A percentile compares a stretch with the other conserved stretches of the same genome.
These are phyloP conservation scores for Candida andamanensis DNA, from an alignment of 805 yeast species.

Conservation along the genomic window DNA sequence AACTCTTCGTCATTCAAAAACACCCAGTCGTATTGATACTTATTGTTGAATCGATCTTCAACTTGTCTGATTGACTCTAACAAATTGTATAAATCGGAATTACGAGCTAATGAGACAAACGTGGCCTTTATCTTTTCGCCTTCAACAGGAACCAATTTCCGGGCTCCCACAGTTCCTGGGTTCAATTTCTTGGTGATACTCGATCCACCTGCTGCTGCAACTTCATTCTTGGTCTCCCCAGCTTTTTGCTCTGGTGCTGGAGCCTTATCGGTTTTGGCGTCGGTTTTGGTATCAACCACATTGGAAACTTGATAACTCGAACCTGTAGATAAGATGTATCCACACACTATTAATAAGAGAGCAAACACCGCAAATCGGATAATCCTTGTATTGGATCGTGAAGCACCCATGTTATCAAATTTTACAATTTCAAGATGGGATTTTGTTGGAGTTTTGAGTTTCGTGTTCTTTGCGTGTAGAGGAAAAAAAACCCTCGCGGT, in stretches of 20 bases:
- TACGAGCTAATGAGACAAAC: conserved; percentile 76
- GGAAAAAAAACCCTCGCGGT: too few species aligned
- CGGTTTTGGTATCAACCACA: not conserved
- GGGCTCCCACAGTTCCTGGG: conserved; percentile 11
- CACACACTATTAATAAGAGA: conserved; percentile 29
- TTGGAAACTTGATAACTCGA: conserved; percentile 19
- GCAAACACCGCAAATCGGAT: conserved; percentile 36
- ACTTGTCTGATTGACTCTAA: conserved; percentile 65
- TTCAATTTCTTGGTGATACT: not conserved
- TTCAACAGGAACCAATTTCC: conserved; percentile 16
- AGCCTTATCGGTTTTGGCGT: not conserved
- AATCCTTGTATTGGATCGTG: conserved; percentile 36
- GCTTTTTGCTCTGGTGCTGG: too few species aligned
- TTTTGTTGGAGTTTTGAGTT: too few species aligned
- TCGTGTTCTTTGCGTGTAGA: too few species aligned
- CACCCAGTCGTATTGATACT: conserved; percentile 90
- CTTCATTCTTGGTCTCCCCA: not conserved
- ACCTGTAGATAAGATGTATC: conserved; percentile 33
- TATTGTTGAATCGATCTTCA: conserved; percentile 83
- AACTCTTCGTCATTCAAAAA: conserved; percentile 87
- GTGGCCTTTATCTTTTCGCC: conserved; percentile 66
- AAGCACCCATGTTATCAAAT: conserved; percentile 5
- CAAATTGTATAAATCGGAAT: conserved; percentile 60
- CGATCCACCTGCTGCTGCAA: not conserved
- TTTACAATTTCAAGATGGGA: too few species aligned